Base-by-base conservation (phyloP, 257 asterid genomes). In the Nicotiana undulata region DNA sequence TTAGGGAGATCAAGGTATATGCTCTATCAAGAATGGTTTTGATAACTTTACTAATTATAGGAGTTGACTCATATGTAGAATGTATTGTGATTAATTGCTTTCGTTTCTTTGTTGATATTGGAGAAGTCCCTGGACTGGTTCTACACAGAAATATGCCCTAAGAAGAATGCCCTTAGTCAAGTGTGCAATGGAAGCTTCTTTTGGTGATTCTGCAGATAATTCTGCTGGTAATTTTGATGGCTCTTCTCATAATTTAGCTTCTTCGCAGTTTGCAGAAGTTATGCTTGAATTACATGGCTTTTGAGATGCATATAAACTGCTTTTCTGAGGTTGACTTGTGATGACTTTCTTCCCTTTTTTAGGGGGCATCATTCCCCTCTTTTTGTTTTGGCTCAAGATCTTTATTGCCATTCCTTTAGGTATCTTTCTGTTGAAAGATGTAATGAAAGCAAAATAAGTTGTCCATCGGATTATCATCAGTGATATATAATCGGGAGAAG, bases 141-240 rank as follows among this genome's bases (percentile, higher is more conserved):
- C 87, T 60, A 80, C 87, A 68, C 88, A 86, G 89, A 26, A 8
- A n/a, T 74, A 40, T 82, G 82, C 65, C 60, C 20, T 60, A 77
- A 86, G 44, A 74, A 74, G 85, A 77, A 79, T 70, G 66, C 89
- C 88, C 65, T 32, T 81, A 28, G 59, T 92, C 79, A 92, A 88
- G 83, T 92, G 94, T 83, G 90, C 98, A 16, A 89, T 92, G 94
- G 98, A 92, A 85, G 95, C 98, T 79, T 90, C 98, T 82, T 93
- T 80, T 83, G 92, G 96, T 52, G 93, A 91, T 88, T 75, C 89
- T 79, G 76, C 85, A 55, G 89, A 88, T 84, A 92, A 85, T 37
- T 74, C 97, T 70, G 84, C 89, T 67, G 95, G 99, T 93, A 92
- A 85, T 22, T 44, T 59, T 49, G 8, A 74, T 1, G 44, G 16